These are phyloP conservation scores for Cenococcum geophilum DNA, from an alignment of 495 filamentous ascomycete species.

Conservation along the genomic window DNA sequence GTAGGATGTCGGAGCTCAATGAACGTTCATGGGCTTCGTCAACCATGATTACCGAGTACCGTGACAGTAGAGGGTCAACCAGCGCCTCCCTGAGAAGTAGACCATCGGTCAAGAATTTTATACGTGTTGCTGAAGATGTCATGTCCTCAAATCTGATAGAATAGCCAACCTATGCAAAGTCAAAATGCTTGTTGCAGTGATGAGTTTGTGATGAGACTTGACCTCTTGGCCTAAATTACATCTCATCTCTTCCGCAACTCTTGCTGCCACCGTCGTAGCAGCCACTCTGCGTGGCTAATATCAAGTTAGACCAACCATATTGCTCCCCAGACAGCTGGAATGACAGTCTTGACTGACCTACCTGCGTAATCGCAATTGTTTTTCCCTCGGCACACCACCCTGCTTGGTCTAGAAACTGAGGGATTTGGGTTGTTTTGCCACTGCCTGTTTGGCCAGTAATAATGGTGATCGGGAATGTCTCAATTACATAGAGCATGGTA, in stretches of 20 bases:
- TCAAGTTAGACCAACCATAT: slow-evolving; percentile 24
- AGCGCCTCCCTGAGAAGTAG: slow-evolving; percentile 89
- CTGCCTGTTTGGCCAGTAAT: slow-evolving; percentile 42
- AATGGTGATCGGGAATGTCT: slow-evolving; percentile 41
- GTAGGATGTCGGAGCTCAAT: slow-evolving; percentile 85
- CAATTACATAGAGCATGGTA: slow-evolving; percentile 40
- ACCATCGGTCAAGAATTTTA: slow-evolving; percentile 97
- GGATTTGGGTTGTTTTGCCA: slow-evolving; percentile 47
- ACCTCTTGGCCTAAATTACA: slow-evolving; percentile 82
- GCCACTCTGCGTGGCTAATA: slow-evolving; percentile 84
- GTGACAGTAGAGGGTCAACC: slow-evolving; percentile 83
- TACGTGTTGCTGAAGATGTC: slow-evolving; percentile 78
- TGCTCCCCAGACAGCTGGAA: background rate
- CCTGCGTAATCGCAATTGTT: slow-evolving; percentile 84
- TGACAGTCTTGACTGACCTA: slow-evolving; percentile 39
- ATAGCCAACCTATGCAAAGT: slow-evolving; percentile 63
- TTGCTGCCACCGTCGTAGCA: slow-evolving; percentile 81
- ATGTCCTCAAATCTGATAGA: slow-evolving; percentile 94
- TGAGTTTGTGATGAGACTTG: background rate
- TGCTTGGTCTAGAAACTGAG: slow-evolving; percentile 45
- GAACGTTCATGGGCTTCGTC: slow-evolving; percentile 97
- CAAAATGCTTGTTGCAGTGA: background rate
- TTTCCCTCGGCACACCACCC: slow-evolving; percentile 87
- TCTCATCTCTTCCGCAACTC: slow-evolving; percentile 90
- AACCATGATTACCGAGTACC: slow-evolving; percentile 97